Evolutionary conservation across 306 rosid genomes (phyloP), one percentile per base, ranked within the genome.

Genomic region (Sophora flavescens): DNA sequence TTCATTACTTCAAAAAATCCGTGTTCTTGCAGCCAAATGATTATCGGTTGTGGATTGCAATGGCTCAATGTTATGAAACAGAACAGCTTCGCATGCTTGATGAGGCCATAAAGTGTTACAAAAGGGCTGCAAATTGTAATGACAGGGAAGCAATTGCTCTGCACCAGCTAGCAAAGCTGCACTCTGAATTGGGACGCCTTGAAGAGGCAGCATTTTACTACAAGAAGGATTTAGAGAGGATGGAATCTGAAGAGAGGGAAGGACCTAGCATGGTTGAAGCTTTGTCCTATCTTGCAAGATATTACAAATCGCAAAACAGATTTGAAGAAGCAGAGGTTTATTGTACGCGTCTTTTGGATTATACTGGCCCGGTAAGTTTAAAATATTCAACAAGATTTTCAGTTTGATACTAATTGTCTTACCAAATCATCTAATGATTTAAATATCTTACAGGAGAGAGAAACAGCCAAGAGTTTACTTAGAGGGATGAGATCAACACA

Each of bases 211-310:
- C 97, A 36, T 92, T 79, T 88, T 96, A 89, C 87, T 92, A 88
- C 90, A 87, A 83, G 81, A 91, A 88, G 83, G 99, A 96, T 85
- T 81, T 96, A 78, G 99, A 96, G 78, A 91, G 99, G 75, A 96
- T 92, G 99, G 96, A 92, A 82, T 85, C 76, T 42, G 99, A 96
- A 89, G 98, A 92, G 75, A 91, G 98, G 84, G 99, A 96, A 76
- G 98, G 96, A 70, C 98, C 99, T 50, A 91, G 88, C 84, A 91
- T 91, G 93, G 98, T 92, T 67, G 99, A 96, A 79, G 91, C 98
- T 42, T 84, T 92, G 45, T 75, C 86, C 42, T 96, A 80, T 85
- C 99, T 91, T 80, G 99, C 96, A 59, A 86, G 62, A 7, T 90
- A 91, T 78, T 89, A 81, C 78, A 88, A 81, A 68, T 36, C 64